These are phyloP conservation scores for Hyparrhenia diplandra DNA, from an alignment of 176 grass and related monocot species.

Conservation along the genomic window DNA sequence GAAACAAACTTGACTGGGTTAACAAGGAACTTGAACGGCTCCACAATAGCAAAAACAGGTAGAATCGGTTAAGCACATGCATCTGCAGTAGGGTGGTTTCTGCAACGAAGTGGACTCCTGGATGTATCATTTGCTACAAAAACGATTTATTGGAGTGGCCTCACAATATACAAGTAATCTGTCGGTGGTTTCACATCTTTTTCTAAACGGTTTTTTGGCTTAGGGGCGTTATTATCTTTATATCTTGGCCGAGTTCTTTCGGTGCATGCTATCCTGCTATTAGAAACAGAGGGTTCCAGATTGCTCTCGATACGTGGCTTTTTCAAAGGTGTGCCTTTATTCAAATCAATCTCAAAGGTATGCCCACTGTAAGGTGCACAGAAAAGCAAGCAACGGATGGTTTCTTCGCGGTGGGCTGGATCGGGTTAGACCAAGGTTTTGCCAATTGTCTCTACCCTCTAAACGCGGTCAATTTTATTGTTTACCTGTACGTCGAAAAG, in stretches of 20 bases:
- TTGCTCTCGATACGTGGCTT: background rate
- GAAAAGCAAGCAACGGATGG: background rate
- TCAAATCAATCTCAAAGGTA: background rate
- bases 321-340: background rate
- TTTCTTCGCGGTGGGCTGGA: background rate
- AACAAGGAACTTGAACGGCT: background rate
- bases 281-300: background rate
- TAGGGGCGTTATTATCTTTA: background rate
- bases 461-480: background rate
- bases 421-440: background rate
- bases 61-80: no score
- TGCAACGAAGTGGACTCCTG: no score
- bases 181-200: background rate
- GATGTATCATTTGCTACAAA: no score
- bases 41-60: no score
- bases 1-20: background rate
- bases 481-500: background rate
- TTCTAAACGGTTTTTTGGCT: background rate
- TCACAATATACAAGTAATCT: no score
- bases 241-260: background rate
- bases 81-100: no score
- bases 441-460: background rate
- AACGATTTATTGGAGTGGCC: no score
- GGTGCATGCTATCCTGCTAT: background rate
- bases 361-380: background rate